Percentiles rank a stretch among this genome's conserved stretches.
Evolutionary conservation across 331 rosid genomes (phyloP).

Genomic region (Quercus lobata): DNA sequence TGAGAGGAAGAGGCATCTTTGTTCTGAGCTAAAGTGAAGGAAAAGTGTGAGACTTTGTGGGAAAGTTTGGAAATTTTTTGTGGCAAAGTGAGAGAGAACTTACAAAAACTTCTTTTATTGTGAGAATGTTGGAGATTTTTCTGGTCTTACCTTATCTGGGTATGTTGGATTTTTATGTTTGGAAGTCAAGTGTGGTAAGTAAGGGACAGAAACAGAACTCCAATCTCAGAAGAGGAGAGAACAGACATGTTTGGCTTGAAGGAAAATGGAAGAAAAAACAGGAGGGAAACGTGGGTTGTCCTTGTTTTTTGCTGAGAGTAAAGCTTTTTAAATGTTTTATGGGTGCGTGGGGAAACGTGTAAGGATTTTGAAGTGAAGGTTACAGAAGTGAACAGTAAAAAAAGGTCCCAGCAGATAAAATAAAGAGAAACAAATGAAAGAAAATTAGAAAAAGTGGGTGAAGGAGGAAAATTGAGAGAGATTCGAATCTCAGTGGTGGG

Average conservation of each 20-base stretch:
- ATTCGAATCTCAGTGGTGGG: neutral
- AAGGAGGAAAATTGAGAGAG: neutral
- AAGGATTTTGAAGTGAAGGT: slow-evolving; percentile 7
- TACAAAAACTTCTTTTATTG: neutral
- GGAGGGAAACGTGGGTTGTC: neutral
- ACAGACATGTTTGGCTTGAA: slow-evolving; percentile 23
- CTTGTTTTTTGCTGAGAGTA: neutral
- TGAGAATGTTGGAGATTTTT: neutral
- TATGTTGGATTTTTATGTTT: neutral
- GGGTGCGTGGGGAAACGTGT: slow-evolving; percentile 14
- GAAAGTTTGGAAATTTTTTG: neutral
- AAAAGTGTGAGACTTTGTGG: neutral
- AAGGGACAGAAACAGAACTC: slow-evolving; percentile 1
- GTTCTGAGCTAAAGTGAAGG: slow-evolving; percentile 10
- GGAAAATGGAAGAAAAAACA: neutral
- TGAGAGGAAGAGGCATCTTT: slow-evolving; percentile 12
- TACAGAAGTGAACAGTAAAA: no score
- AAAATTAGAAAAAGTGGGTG: neutral
- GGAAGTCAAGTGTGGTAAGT: neutral
- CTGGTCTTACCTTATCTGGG: neutral
- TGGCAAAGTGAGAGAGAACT: neutral
- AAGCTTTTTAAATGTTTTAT: neutral
- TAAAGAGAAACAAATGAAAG: no score
- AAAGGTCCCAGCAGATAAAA: no score
- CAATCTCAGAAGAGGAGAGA: neutral